Evolutionary conservation across 768 basidiomycete species (phyloP).

Genomic region (Tylopilus cervinicoccineus): DNA sequence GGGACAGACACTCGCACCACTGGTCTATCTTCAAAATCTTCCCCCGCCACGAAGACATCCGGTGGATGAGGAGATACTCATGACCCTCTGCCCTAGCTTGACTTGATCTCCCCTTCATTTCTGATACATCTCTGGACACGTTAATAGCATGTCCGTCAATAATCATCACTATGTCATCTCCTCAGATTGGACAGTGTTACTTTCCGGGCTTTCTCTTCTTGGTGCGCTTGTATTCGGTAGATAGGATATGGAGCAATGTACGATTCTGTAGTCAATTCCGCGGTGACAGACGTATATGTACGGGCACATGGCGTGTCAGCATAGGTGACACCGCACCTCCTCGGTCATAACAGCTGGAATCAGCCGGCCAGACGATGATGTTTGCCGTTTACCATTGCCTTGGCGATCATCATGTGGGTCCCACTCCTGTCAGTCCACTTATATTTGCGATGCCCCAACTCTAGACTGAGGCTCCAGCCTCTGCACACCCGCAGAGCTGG

Average conservation of each 20-base stretch:
- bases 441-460: background rate
- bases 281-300: background rate
- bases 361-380: background rate
- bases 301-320: background rate
- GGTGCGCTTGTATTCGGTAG: conserved; percentile 22
- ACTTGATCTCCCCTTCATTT: conserved; percentile 20
- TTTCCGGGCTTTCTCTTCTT: conserved; percentile 18
- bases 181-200: conserved; percentile 8
- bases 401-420: conserved; percentile 1
- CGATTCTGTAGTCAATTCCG: conserved; percentile 6
- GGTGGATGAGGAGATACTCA: conserved; percentile 66
- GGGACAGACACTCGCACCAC: conserved; percentile 48
- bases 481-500: conserved; percentile 1
- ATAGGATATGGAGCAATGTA: conserved; percentile 22
- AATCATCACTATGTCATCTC: conserved; percentile 10
- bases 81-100: conserved; percentile 45
- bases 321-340: background rate
- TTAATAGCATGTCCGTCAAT: conserved; percentile 4
- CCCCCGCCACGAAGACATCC: conserved; percentile 64
- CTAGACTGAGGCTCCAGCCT: background rate
- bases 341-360: background rate
- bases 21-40: conserved; percentile 57
- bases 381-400: background rate
- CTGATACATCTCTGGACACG: conserved; percentile 11
- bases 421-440: background rate